Evolutionary conservation across 441 rosid species (phyloP).

Genomic region (Adansonia gregorii): DNA sequence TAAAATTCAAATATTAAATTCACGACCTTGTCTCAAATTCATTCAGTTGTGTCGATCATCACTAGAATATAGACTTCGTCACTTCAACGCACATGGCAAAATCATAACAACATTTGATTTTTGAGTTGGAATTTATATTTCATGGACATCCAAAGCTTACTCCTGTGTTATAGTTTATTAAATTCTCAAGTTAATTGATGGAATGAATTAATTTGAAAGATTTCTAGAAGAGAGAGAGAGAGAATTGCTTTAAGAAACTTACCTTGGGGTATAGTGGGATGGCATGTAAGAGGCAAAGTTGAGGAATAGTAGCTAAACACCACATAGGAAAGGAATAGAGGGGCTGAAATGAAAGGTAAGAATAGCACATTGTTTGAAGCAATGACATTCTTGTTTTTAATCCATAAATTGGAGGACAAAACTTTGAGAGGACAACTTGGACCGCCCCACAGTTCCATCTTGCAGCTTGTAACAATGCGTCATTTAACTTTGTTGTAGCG

Average conservation of each 20-base stretch:
- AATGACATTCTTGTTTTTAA: conserved; percentile 35
- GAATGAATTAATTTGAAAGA: neutral
- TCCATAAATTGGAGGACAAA: conserved; percentile 43
- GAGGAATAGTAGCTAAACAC: conserved; percentile 46
- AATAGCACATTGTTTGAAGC: conserved; percentile 44
- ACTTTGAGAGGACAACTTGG: conserved; percentile 39
- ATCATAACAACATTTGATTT: too few species aligned
- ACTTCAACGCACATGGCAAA: too few species aligned
- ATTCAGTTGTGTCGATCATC: too few species aligned
- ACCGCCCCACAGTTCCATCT: conserved; percentile 48
- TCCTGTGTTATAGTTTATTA: too few species aligned
- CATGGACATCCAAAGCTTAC: too few species aligned
- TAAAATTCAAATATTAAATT: too few species aligned
- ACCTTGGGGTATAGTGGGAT: conserved; percentile 44
- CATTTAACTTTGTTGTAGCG: conserved; percentile 38
- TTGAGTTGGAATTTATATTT: too few species aligned
- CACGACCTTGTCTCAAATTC: too few species aligned
- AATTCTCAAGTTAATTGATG: too few species aligned
- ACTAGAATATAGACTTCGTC: too few species aligned
- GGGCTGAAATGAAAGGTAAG: conserved; percentile 35
- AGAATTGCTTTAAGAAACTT: neutral
- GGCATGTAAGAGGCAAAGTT: conserved; percentile 41
- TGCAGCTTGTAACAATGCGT: conserved; percentile 38
- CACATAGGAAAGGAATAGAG: conserved; percentile 35
- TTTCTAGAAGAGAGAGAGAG: neutral